Conservation (phyloP, 129 eudicot species). For the Pulicaria dysenterica region DNA sequence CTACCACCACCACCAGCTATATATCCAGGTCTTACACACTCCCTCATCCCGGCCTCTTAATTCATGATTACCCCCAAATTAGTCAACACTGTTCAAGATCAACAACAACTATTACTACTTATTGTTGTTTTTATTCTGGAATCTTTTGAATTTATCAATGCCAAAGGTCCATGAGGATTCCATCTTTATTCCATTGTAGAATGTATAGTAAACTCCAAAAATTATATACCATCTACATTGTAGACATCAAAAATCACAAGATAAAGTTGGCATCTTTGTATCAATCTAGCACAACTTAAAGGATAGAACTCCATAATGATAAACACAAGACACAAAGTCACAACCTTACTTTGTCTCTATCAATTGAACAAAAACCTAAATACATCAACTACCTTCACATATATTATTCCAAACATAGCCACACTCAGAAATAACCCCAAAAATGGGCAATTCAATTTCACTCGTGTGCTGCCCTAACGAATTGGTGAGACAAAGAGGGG, state of each 20-base stretch:
- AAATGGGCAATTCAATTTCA: conserved; percentile 41
- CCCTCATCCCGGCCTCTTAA: no score
- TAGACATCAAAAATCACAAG: conserved; percentile 28
- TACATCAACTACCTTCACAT: conserved; percentile 16
- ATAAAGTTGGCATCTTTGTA: conserved; percentile 29
- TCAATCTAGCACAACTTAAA: neutral
- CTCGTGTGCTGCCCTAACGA: conserved; percentile 33
- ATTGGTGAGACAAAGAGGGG: conserved; percentile 24
- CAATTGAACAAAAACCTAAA: conserved; percentile 14
- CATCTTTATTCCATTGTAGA: conserved; percentile 18
- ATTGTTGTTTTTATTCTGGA: no score
- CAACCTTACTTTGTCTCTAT: conserved; percentile 25
- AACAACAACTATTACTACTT: no score
- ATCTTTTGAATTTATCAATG: no score
- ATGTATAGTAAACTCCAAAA: conserved; percentile 18
- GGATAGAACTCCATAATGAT: conserved; percentile 19
- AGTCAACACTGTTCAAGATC: no score
- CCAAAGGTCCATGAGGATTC: neutral
- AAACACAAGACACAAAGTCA: conserved; percentile 23
- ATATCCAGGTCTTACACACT: no score
- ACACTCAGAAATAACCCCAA: neutral
- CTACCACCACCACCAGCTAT: no score
- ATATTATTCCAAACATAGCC: conserved; percentile 22
- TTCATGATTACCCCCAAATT: no score
- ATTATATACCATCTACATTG: conserved; percentile 14